A percentile compares a stretch with the other conserved stretches of the same genome.
Evolutionary conservation across 139 green algal genomes (phyloP).

Genomic region (Coccomyxa sp.): DNA sequence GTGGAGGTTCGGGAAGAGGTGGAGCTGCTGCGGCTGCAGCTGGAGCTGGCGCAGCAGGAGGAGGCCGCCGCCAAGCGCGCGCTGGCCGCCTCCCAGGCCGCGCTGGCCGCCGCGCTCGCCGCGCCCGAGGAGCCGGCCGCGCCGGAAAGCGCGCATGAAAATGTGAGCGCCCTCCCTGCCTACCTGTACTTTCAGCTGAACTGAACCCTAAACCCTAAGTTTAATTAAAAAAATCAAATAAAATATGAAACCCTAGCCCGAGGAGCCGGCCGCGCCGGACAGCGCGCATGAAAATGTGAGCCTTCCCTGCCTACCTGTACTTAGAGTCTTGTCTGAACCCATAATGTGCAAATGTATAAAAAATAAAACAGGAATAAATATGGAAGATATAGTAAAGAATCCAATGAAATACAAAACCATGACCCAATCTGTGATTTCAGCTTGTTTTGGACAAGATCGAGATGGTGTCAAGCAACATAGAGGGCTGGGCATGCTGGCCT

Average conservation of each 20-base stretch:
- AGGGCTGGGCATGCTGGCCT: no score
- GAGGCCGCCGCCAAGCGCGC: conserved; percentile 44
- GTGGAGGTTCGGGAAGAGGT: conserved; percentile 52
- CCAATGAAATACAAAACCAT: no score
- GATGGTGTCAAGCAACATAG: no score
- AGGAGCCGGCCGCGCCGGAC: conserved; percentile 1
- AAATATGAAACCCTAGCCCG: no score
- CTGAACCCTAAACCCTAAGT: background rate
- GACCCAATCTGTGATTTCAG: no score
- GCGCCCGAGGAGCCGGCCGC: conserved; percentile 6
- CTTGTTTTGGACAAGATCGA: no score
- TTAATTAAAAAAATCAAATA: background rate
- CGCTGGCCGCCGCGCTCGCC: conserved; percentile 30
- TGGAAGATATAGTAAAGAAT: no score
- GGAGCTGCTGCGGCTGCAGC: conserved; percentile 63
- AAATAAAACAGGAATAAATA: no score
- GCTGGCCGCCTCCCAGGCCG: conserved; percentile 19
- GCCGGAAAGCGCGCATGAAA: background rate
- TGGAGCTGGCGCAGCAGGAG: conserved; percentile 66
- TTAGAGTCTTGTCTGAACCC: no score
- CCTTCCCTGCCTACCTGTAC: background rate
- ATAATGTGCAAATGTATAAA: no score
- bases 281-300: background rate
- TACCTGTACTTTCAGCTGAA: background rate
- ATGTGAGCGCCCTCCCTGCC: background rate